phyloP scores from a whole-genome alignment of 2,329 filamentous ascomycete species.

The Microdochium bolleyi region DNA sequence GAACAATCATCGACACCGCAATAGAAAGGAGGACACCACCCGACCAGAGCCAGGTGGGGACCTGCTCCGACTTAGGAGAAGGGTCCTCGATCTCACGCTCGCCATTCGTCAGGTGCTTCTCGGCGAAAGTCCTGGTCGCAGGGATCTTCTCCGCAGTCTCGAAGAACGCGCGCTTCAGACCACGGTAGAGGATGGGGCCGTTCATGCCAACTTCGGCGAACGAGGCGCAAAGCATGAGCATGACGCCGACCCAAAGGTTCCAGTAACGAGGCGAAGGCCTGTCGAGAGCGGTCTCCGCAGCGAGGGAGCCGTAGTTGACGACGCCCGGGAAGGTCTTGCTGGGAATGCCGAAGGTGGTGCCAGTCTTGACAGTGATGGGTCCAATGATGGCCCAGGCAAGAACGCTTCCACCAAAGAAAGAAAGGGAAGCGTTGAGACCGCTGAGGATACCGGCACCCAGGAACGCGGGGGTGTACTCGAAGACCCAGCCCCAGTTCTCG shows the following conservation, averaged over 20 bases:
- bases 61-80: slow-evolving; percentile 32
- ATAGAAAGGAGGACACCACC: slow-evolving; percentile 37
- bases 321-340: slow-evolving; percentile 6
- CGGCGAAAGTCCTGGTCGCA: background rate
- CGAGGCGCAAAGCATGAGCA: slow-evolving; percentile 32
- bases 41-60: slow-evolving; percentile 46
- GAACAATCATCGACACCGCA: slow-evolving; percentile 43
- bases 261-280: slow-evolving; percentile 30
- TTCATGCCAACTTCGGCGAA: slow-evolving; percentile 32
- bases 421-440: slow-evolving; percentile 45
- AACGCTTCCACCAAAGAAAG: slow-evolving; percentile 47
- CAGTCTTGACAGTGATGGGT: slow-evolving; percentile 37
- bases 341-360: slow-evolving; percentile 38
- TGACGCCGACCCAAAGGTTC: slow-evolving; percentile 34
- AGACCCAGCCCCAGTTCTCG: slow-evolving; percentile 55
- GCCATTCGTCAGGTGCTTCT: slow-evolving; percentile 12
- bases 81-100: slow-evolving; percentile 25
- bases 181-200: slow-evolving; percentile 25
- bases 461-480: slow-evolving; percentile 53
- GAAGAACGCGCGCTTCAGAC: slow-evolving; percentile 22
- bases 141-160: slow-evolving; percentile 17
- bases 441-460: slow-evolving; percentile 48
- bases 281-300: background rate
- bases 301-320: slow-evolving; percentile 18
- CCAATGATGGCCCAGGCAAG: slow-evolving; percentile 47